Evolutionary conservation across 768 basidiomycete genomes (phyloP), one percentile per base, ranked within the genome.

Genomic region (Rhodotorula sphaerocarpa): DNA sequence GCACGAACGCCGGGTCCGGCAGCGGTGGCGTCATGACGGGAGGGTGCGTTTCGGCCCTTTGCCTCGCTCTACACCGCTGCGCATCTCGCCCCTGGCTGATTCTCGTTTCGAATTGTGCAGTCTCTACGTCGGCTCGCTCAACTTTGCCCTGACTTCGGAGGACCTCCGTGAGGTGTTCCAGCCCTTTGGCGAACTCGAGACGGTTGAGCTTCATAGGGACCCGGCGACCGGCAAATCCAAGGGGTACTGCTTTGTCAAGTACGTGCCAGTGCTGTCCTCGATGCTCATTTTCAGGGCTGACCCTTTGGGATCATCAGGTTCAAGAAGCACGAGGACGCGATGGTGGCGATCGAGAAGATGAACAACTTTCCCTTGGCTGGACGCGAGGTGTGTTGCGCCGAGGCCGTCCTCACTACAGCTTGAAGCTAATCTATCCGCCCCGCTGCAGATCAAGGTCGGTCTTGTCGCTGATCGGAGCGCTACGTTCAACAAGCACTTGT

Each of bases 121-220:
- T 75, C 82, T 99, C 75, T 99, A 95, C 75, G 90, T 99, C 76
- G 91, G 90, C 61, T 93, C 90, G 64, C 79, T 99, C 50, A 90
- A 96, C 77, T 95, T 93, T 80, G 92, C 90, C 76, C 85, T 99
- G 64, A 88, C 90, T 58, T 88, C 95, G 78, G 86, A 89, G 71
- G 93, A 99, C 79, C 87, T 99, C 78, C 88, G 86, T 77, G 91
- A 96, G 83, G 93, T 99, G 70, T 99, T 99, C 76, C 91, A 95
- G 75, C 91, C 93, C 15, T 99, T 97, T 75, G 95, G 95, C 72
- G 88, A 92, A 78, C 81, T 99, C 70, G 93, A 93, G 77, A 92
- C 92, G 78, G 91, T 99, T 75, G 93, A 99, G 80, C 82, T 97
- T 73, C 95, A 95, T 77, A 84, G 87, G 75, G 91, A 96, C 75